Conservation (phyloP, 768 basidiomycete species). For the Suillus hirtellus region DNA sequence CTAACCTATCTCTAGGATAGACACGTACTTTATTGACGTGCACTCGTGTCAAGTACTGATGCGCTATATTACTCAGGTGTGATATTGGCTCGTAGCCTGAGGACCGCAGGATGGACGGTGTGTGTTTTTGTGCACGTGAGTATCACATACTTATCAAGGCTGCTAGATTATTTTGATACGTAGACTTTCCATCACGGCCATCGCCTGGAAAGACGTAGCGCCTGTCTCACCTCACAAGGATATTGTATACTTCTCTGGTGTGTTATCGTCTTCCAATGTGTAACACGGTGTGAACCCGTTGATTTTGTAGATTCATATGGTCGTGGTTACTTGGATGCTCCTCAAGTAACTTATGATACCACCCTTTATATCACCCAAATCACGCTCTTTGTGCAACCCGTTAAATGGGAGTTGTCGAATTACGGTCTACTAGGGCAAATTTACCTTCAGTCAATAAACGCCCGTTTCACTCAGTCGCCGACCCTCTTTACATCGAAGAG, state of each 20-base stretch:
- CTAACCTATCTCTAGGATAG: conserved; percentile 61
- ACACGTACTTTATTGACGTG: conserved; percentile 37
- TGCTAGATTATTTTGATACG: conserved; percentile 72
- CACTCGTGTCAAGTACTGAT: conserved; percentile 3
- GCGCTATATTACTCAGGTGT: conserved; percentile 41
- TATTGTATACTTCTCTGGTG: conserved; percentile 74
- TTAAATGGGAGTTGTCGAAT: conserved; percentile 72
- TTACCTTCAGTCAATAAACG: neutral
- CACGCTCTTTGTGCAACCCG: conserved; percentile 78
- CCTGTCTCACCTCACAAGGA: conserved; percentile 61
- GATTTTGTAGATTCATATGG: conserved; percentile 68
- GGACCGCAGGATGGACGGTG: conserved; percentile 70
- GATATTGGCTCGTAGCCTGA: conserved; percentile 64
- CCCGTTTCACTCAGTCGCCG: neutral
- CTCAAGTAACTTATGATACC: conserved; percentile 62
- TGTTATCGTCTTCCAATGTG: conserved; percentile 13
- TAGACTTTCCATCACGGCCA: conserved; percentile 73
- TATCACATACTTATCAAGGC: conserved; percentile 11
- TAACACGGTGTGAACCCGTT: too few relatives aligned
- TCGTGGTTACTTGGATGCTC: conserved; percentile 81
- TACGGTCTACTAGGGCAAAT: conserved; percentile 71
- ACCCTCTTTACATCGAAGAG: neutral
- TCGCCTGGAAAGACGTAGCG: conserved; percentile 77
- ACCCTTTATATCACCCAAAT: conserved; percentile 56
- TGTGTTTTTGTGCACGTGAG: conserved; percentile 34